Percentiles rank a stretch among this genome's conserved stretches.
Conservation (phyloP, 192 early-diverging fungal genomes). For the Coemansia nantahalensis region DNA sequence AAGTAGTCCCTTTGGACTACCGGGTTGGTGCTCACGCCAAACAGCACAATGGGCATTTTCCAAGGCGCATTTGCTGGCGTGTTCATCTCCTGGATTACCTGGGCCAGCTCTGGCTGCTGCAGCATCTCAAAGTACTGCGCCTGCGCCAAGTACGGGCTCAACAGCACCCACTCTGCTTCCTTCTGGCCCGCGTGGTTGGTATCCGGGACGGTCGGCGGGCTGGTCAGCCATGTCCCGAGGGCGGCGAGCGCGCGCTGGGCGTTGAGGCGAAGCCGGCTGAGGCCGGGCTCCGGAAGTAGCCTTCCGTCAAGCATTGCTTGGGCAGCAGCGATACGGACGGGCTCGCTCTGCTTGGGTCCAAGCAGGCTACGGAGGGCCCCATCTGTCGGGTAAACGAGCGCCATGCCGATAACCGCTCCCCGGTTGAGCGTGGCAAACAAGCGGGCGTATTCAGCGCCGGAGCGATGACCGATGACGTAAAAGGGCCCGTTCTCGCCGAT, state of each 20-base stretch:
- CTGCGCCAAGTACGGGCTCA: conserved; percentile 22
- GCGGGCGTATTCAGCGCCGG: conserved; percentile 36
- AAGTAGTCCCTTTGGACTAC: not conserved
- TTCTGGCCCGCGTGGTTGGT: conserved; percentile 8
- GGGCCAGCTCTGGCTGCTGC: conserved; percentile 5
- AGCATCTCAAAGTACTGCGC: conserved; percentile 31
- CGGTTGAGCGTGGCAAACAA: conserved; percentile 18
- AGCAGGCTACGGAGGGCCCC: conserved; percentile 17
- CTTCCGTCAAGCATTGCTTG: conserved; percentile 8
- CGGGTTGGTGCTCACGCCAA: conserved; percentile 11
- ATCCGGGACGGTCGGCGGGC: conserved; percentile 2
- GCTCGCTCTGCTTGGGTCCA: not conserved
- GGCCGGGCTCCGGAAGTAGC: conserved; percentile 6
- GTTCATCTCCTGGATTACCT: conserved; percentile 2
- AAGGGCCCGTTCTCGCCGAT: conserved; percentile 27
- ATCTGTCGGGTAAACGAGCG: conserved; percentile 30
- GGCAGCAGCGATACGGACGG: not conserved
- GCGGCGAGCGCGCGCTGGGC: conserved; percentile 20
- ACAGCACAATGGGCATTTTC: conserved; percentile 17
- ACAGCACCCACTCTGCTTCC: conserved; percentile 20
- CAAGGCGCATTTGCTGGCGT: not conserved
- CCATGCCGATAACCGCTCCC: conserved; percentile 24
- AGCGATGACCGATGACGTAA: conserved; percentile 39
- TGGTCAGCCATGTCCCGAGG: conserved; percentile 19
- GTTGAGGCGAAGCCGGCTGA: conserved; percentile 5